Base-by-base conservation (phyloP, 129 eudicot species). In the Artemisia tridentata region DNA sequence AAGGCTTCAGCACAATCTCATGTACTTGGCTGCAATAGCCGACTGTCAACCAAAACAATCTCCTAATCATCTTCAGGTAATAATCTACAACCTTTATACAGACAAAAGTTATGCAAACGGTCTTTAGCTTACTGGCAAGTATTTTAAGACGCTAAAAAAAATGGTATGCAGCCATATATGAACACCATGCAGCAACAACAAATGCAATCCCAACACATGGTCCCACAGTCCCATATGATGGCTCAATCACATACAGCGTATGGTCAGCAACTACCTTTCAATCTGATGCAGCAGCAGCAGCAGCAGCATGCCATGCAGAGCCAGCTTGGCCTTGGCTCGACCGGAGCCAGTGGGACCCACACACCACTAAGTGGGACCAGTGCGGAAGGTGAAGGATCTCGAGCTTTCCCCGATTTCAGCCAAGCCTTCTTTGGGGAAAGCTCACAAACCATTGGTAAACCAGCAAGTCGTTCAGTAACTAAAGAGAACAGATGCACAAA, bases 21-120 rank as follows among this genome's bases (percentile, higher is more conserved):
- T 82, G 86, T 85, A 82, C 68, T 76, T 85, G 75, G 90, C 90
- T 47, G 84, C 90, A 23, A 82, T 85, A 29, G 90, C 90, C 20
- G 90, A 85, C 54, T 76, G 72, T 62, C 90, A 85, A 66, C 86
- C 90, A 17, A 79, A 78, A 60, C 80, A 78, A 55, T 64, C 84
- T 48, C 73, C 85, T 60, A 69, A 77, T 12, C 83, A 74, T 48
- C 68, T 81, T 66, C 84, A 75, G 87, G 87, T 83, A 74, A 60
- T 72, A 23, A 14, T 51, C 55, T 14, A 15, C 50, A 52, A 0
- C 29, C 45, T 38, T 16, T 16, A 51, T 62, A 43, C 56, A 45
- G 27, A 41, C 25, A 4, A 56, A 38, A 7, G 10, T 38, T 38
- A 7, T 38, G 45, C 10, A 38, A 38, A 38, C 10, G 1, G 45